Percentiles rank a stretch among this genome's conserved stretches.
These are phyloP conservation scores for Capsicum pubescens DNA, from an alignment of 257 asterid genomes.

Conservation along the genomic window DNA sequence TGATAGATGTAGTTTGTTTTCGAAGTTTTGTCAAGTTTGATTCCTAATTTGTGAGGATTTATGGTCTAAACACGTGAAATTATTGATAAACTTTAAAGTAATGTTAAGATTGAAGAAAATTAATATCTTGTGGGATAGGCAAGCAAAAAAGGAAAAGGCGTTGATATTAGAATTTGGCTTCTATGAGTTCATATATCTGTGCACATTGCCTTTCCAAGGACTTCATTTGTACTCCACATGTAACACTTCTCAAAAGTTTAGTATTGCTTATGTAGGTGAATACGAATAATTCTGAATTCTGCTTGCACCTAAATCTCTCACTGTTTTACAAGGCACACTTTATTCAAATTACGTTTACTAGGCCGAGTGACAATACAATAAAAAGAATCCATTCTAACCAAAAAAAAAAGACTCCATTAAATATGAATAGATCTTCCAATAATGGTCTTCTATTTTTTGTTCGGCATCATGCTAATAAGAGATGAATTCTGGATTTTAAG, in stretches of 20 bases:
- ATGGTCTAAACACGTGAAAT: neutral
- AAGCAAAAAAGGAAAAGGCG: neutral
- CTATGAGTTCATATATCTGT: neutral
- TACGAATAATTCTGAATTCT: neutral
- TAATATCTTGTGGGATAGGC: neutral
- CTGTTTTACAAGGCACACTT: neutral
- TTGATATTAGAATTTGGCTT: neutral
- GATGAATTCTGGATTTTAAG: no score
- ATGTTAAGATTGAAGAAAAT: no score
- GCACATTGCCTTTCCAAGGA: neutral
- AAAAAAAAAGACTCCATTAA: no score
- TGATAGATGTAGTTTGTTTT: neutral
- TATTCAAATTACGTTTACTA: neutral
- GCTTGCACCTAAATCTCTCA: neutral
- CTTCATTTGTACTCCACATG: slow-evolving; percentile 3
- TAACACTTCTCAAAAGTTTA: neutral
- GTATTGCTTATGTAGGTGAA: neutral
- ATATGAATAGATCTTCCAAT: no score
- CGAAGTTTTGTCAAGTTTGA: neutral
- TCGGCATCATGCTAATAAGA: no score
- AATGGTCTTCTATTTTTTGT: no score
- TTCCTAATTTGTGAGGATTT: neutral
- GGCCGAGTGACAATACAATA: no score
- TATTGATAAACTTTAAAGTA: neutral
- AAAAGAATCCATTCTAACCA: neutral